Conservation (phyloP, 257 asterid species). For the Nicotiana sylvestris region DNA sequence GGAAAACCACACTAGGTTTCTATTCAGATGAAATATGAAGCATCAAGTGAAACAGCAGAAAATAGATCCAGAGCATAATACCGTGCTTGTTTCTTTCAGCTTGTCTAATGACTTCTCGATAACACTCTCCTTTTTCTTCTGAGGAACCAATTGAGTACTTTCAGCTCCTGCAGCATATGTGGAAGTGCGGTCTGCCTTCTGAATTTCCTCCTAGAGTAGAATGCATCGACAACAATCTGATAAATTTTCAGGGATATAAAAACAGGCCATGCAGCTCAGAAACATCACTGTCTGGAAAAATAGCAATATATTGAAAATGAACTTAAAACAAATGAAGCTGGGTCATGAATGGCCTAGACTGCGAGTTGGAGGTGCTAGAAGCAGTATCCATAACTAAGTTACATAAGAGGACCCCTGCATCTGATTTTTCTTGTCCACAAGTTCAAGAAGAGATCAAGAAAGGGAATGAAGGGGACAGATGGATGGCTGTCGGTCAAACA, state of each 20-base stretch:
- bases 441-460: not conserved
- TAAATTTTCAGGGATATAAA: not conserved
- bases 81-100: conserved; percentile 90
- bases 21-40: not conserved
- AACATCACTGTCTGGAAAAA: not conserved
- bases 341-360: not conserved
- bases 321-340: not conserved
- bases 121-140: conserved; percentile 63
- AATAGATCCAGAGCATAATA: conserved; percentile 23
- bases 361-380: not conserved
- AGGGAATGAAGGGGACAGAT: not conserved
- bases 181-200: conserved; percentile 38
- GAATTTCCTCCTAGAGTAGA: conserved; percentile 63
- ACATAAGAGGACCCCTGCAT: not conserved
- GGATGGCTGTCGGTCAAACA: not conserved
- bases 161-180: conserved; percentile 31
- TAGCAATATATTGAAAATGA: not conserved
- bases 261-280: conserved; percentile 12
- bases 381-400: not conserved
- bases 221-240: conserved; percentile 19
- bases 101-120: conserved; percentile 79
- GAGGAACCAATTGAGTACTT: conserved; percentile 36
- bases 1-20: not conserved
- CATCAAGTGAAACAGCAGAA: not conserved
- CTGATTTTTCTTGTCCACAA: not conserved